Evolutionary conservation across 768 basidiomycete genomes (phyloP).

Genomic region (Dioszegia crocea): DNA sequence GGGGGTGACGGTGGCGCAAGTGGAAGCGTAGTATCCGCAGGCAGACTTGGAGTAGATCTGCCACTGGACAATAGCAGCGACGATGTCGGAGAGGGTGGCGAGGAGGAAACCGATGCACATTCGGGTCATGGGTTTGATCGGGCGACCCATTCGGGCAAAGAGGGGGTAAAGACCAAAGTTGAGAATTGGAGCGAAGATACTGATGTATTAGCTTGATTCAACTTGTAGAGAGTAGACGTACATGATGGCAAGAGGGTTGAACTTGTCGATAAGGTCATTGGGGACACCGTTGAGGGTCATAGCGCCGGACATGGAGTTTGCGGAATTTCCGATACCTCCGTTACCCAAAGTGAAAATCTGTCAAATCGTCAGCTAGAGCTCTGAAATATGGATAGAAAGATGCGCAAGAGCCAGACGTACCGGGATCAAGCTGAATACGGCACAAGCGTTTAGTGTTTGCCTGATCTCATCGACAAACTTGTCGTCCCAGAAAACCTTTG

Average conservation of each 20-base stretch:
- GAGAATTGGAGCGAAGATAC: conserved; percentile 25
- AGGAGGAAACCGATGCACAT: conserved; percentile 14
- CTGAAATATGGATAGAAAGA: no score
- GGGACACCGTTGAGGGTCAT: conserved; percentile 44
- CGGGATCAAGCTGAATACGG: conserved; percentile 8
- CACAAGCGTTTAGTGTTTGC: neutral
- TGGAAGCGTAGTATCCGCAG: conserved; percentile 43
- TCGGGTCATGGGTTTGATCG: conserved; percentile 8
- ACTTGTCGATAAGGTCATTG: conserved; percentile 39
- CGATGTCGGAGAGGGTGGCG: conserved; percentile 29
- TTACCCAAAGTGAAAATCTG: conserved; percentile 13
- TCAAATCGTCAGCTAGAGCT: no score
- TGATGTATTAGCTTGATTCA: no score
- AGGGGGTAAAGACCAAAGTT: conserved; percentile 18
- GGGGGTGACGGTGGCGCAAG: conserved; percentile 24
- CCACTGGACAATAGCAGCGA: conserved; percentile 47
- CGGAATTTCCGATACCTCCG: conserved; percentile 11
- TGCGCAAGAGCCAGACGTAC: no score
- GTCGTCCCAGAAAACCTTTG: conserved; percentile 43
- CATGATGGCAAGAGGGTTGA: conserved; percentile 41
- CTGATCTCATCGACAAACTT: conserved; percentile 39
- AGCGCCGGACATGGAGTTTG: conserved; percentile 17
- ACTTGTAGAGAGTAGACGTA: no score
- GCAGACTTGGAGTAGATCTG: conserved; percentile 39
- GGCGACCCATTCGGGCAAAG: conserved; percentile 14